Conservation (phyloP, 2,329 filamentous ascomycete species). For the Hypoxylon rubiginosum region DNA sequence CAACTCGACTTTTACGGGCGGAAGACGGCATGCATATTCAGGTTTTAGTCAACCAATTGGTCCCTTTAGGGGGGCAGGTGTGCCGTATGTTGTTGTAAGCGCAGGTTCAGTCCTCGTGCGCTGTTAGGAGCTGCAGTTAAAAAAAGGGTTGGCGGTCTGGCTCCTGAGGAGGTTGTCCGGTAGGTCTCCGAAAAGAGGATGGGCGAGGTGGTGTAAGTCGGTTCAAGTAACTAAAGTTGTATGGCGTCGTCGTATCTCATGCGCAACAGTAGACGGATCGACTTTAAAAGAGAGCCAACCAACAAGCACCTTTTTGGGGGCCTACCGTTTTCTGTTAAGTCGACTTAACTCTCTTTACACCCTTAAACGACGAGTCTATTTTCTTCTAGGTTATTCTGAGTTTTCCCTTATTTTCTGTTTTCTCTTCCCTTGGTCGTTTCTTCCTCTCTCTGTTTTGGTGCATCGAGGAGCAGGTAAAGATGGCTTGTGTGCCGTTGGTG, state of each 20-base stretch:
- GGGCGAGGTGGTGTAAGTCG: slow-evolving; percentile 47
- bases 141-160: slow-evolving; percentile 47
- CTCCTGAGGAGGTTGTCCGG: slow-evolving; percentile 48
- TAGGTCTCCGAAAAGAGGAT: slow-evolving; percentile 51
- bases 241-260: slow-evolving; percentile 46
- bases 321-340: slow-evolving; percentile 44
- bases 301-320: slow-evolving; percentile 46
- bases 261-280: slow-evolving; percentile 48
- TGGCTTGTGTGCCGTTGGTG: slow-evolving; percentile 40
- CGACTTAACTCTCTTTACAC: slow-evolving; percentile 42
- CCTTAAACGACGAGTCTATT: slow-evolving; percentile 24
- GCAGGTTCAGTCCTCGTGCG: slow-evolving; percentile 53
- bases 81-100: slow-evolving; percentile 51
- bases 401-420: slow-evolving; percentile 34
- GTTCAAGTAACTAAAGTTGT: slow-evolving; percentile 44
- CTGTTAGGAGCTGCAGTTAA: slow-evolving; percentile 54
- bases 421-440: slow-evolving; percentile 28
- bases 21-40: slow-evolving; percentile 64
- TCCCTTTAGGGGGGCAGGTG: slow-evolving; percentile 51
- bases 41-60: slow-evolving; percentile 58
- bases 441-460: slow-evolving; percentile 37
- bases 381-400: slow-evolving; percentile 32
- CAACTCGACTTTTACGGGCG: slow-evolving; percentile 59
- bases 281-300: slow-evolving; percentile 48
- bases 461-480: slow-evolving; percentile 43